These are phyloP conservation scores for Rhizodiscina lignyota DNA, from an alignment of 495 filamentous ascomycete species.

Conservation along the genomic window DNA sequence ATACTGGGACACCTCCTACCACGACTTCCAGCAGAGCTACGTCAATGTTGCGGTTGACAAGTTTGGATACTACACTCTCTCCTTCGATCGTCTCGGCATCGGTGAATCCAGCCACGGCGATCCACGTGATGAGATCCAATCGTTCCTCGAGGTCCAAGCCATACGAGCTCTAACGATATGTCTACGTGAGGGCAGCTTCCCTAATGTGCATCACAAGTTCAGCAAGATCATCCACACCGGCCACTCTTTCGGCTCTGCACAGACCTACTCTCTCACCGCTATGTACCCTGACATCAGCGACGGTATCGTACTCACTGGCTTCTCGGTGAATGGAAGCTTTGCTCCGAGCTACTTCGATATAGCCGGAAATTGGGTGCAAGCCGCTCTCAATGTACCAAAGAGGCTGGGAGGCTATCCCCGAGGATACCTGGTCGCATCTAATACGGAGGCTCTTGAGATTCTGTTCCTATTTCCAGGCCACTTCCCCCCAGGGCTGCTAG, in stretches of 20 bases:
- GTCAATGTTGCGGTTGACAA: conserved; percentile 30
- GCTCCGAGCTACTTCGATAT: conserved; percentile 21
- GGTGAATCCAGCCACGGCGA: conserved; percentile 35
- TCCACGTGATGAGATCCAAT: conserved; percentile 33
- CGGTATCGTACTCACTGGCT: conserved; percentile 42
- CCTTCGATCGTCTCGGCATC: conserved; percentile 38
- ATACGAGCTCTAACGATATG: conserved; percentile 1
- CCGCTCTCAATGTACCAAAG: not conserved
- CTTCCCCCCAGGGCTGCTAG: not conserved
- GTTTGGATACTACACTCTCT: conserved; percentile 32
- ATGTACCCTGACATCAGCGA: conserved; percentile 35
- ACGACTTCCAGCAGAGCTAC: no score
- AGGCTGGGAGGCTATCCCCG: not conserved
- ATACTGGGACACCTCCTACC: not conserved
- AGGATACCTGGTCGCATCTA: not conserved
- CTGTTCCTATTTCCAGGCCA: not conserved
- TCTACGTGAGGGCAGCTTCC: conserved; percentile 2
- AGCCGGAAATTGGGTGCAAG: conserved; percentile 5
- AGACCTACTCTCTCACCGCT: conserved; percentile 27
- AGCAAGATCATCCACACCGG: conserved; percentile 30
- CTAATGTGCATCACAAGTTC: conserved; percentile 3
- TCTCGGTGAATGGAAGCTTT: conserved; percentile 24
- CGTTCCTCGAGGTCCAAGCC: conserved; percentile 2
- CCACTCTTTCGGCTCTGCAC: conserved; percentile 33
- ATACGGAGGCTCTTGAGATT: not conserved